These are phyloP conservation scores for cucumber (Cucumis sativus) DNA, from an alignment of 306 rosid genomes.

Conservation along the genomic window DNA sequence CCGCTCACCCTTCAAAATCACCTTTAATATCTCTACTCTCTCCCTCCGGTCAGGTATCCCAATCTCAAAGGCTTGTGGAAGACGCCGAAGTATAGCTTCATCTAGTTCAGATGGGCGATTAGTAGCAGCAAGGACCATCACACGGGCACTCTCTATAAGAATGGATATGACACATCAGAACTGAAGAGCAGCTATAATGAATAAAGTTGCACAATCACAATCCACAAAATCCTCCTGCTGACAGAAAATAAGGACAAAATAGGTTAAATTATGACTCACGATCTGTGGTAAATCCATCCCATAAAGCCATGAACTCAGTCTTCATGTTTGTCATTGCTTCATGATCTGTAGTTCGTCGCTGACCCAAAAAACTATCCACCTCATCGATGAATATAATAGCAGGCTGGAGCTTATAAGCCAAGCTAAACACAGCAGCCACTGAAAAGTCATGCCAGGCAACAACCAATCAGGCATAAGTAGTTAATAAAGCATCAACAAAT, in stretches of 20 bases:
- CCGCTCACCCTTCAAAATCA: slow-evolving; percentile 63
- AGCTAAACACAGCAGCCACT: slow-evolving; percentile 94
- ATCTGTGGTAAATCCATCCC: slow-evolving; percentile 98
- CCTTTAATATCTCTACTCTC: slow-evolving; percentile 79
- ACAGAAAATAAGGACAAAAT: background rate
- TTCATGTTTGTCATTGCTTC: slow-evolving; percentile 94
- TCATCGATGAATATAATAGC: slow-evolving; percentile 96
- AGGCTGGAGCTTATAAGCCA: slow-evolving; percentile 97
- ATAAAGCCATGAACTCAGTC: slow-evolving; percentile 95
- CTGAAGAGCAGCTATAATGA: background rate
- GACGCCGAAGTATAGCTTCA: slow-evolving; percentile 97
- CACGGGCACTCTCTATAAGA: slow-evolving; percentile 68
- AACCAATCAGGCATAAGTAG: slow-evolving; percentile 3
- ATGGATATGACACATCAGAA: background rate
- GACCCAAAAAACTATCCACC: slow-evolving; percentile 98
- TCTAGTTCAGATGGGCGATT: slow-evolving; percentile 98
- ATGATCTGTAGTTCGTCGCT: slow-evolving; percentile 88
- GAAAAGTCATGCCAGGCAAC: slow-evolving; percentile 17
- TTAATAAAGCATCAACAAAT: background rate
- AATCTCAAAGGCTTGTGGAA: slow-evolving; percentile 96
- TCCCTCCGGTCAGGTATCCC: slow-evolving; percentile 64
- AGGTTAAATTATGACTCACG: slow-evolving; percentile 39
- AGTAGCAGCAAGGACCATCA: slow-evolving; percentile 96
- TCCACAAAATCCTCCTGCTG: background rate
- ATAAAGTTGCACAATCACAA: background rate